Evolutionary conservation across 129 eudicot genomes (phyloP).

Genomic region (Pulicaria dysenterica): DNA sequence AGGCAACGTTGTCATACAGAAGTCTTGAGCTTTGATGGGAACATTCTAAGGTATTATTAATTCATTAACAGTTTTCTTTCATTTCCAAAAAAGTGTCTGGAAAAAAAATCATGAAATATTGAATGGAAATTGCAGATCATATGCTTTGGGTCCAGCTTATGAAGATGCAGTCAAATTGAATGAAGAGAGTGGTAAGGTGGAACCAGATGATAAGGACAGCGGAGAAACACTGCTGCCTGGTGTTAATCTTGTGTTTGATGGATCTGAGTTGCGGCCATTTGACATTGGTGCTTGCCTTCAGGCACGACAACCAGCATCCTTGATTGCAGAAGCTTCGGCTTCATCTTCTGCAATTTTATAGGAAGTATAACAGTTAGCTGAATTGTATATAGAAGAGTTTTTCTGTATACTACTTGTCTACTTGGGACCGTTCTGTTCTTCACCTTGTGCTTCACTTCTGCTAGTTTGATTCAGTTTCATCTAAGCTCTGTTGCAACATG

Average conservation of each 20-base stretch:
- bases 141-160: slow-evolving; percentile 66
- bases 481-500: no score
- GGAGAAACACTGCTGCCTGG: slow-evolving; percentile 84
- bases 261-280: slow-evolving; percentile 84
- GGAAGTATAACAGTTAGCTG: slow-evolving; percentile 25
- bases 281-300: slow-evolving; percentile 97
- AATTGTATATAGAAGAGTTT: slow-evolving; percentile 31
- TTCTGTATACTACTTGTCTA: slow-evolving; percentile 9
- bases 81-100: background rate
- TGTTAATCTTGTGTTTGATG: slow-evolving; percentile 90
- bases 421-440: slow-evolving; percentile 14
- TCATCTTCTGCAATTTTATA: slow-evolving; percentile 45
- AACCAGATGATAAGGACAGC: slow-evolving; percentile 72
- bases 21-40: slow-evolving; percentile 42
- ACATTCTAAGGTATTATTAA: slow-evolving; percentile 58
- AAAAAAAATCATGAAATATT: slow-evolving; percentile 11
- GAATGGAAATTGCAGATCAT: slow-evolving; percentile 66
- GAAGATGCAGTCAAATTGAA: slow-evolving; percentile 58
- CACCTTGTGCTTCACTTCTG: slow-evolving; percentile 16
- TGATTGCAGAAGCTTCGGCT: slow-evolving; percentile 89
- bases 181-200: slow-evolving; percentile 63
- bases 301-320: slow-evolving; percentile 91
- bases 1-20: slow-evolving; percentile 38
- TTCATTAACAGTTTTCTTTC: background rate
- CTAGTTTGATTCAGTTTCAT: slow-evolving; percentile 1